These are phyloP conservation scores for Nannochloris sp. DNA, from an alignment of 139 green algal genomes.

Conservation along the genomic window DNA sequence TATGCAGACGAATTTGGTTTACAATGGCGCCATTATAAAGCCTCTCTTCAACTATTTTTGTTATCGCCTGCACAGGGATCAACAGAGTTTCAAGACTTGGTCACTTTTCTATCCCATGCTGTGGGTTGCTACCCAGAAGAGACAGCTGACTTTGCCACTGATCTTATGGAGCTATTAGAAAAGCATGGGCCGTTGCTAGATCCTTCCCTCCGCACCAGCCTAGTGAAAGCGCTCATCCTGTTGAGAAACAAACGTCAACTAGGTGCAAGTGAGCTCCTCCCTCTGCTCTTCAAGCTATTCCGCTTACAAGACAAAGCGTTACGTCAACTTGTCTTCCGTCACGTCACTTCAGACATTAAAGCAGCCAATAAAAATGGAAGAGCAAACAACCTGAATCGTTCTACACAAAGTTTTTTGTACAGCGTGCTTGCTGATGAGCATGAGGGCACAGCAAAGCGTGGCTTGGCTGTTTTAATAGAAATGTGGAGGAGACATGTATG, in stretches of 20 bases:
- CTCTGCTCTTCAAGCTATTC: slow-evolving; percentile 94
- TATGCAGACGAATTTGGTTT: slow-evolving; percentile 90
- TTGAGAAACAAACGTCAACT: slow-evolving; percentile 73
- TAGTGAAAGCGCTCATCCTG: slow-evolving; percentile 88
- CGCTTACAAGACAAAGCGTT: slow-evolving; percentile 86
- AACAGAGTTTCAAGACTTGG: slow-evolving; percentile 77
- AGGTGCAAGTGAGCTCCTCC: slow-evolving; percentile 63
- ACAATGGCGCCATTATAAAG: slow-evolving; percentile 79
- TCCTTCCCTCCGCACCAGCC: slow-evolving; percentile 42
- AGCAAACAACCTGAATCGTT: slow-evolving; percentile 81
- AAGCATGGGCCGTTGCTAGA: slow-evolving; percentile 67
- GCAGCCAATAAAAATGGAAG: slow-evolving; percentile 67
- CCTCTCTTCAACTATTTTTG: slow-evolving; percentile 73
- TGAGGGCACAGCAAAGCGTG: slow-evolving; percentile 80
- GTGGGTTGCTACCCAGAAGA: slow-evolving; percentile 57
- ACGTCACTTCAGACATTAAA: slow-evolving; percentile 93
- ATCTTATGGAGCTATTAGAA: slow-evolving; percentile 83
- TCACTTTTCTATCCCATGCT: slow-evolving; percentile 88
- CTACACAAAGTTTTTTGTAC: slow-evolving; percentile 64
- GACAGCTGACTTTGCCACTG: slow-evolving; percentile 50
- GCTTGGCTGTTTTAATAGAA: slow-evolving; percentile 84
- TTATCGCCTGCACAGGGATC: slow-evolving; percentile 72
- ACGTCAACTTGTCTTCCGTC: slow-evolving; percentile 72
- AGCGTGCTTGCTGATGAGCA: slow-evolving; percentile 67
- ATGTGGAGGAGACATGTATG: slow-evolving; percentile 93